Evolutionary conservation across 2,329 filamentous ascomycete genomes (phyloP).

Genomic region (Sclerotinia spermophila): DNA sequence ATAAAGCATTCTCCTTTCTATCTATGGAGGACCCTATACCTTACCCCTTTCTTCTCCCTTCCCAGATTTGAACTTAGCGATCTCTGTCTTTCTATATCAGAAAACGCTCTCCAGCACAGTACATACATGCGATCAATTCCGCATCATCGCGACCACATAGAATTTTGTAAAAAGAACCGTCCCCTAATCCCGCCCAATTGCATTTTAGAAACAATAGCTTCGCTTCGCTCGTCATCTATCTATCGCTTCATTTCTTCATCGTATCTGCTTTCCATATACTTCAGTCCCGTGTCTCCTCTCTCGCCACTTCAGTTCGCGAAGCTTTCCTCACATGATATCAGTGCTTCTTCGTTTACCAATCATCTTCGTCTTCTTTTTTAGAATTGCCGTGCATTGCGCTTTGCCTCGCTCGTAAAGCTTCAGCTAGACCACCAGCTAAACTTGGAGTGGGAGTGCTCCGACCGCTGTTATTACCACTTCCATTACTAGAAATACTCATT

Average conservation of each 20-base stretch:
- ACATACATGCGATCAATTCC: neutral
- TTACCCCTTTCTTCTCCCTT: neutral
- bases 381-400: slow-evolving; percentile 54
- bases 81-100: neutral
- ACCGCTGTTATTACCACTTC: slow-evolving; percentile 56
- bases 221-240: neutral
- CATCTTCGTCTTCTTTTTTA: slow-evolving; percentile 44
- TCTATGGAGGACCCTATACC: neutral
- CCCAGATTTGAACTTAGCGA: neutral
- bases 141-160: neutral
- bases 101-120: slow-evolving; percentile 2
- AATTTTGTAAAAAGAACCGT: neutral
- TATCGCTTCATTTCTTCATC: slow-evolving; percentile 8
- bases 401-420: slow-evolving; percentile 73
- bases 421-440: slow-evolving; percentile 69
- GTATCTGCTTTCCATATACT: slow-evolving; percentile 4
- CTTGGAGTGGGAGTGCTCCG: slow-evolving; percentile 71
- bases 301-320: neutral
- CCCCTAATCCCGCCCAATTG: neutral
- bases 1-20: slow-evolving; percentile 6
- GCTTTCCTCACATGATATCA: neutral
- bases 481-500: slow-evolving; percentile 54
- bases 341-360: slow-evolving; percentile 31
- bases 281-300: neutral
- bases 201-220: neutral